Evolutionary conservation across 2,329 filamentous ascomycete genomes (phyloP), one percentile per base, ranked within the genome.

Genomic region (Trichoderma sp.): DNA sequence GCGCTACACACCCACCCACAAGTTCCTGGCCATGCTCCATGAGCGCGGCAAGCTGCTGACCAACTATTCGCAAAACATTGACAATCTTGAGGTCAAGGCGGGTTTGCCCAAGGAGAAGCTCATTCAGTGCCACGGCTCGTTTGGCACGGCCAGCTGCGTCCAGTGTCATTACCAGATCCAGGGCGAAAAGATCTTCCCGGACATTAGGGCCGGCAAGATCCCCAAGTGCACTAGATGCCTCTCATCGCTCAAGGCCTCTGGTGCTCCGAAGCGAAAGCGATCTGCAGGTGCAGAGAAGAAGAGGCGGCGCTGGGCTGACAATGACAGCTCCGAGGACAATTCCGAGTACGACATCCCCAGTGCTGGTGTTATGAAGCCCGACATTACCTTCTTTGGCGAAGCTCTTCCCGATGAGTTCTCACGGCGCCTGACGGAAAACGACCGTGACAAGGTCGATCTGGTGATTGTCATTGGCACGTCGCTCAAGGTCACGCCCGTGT

Each of bases 11-110:
- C 95, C 95, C 0, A 98, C 96, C 0, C 96, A 99, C 84, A 91
- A 92, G 68, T 99, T 99, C 83, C 97, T 99, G 78, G 90, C 91
- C 39, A 87, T 98, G 76, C 88, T 99, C 43, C 93, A 99, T 81
- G 88, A 95, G 76, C 92, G 94, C 80, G 90, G 89, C 75, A 97
- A 97, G 81, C 88, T 99, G 7, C 88, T 98, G 72, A 98, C 95
- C 55, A 98, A 98, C 83, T 99, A 98, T 84, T 97, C 96, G 0
- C 96, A 99, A 80, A 99, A 99, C 81, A 98, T 99, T 78, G 96
- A 99, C 84, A 98, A 98, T 76, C 90, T 98, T 66, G 95, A 99
- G 81, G 88, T 91, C 73, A 91, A 93, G 77, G 95, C 95, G 0
- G 96, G 96, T 26, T 93, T 99, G 73, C 82, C 85, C 26, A 87